Evolutionary conservation across 441 rosid species (phyloP).

Genomic region (California macrophylla): DNA sequence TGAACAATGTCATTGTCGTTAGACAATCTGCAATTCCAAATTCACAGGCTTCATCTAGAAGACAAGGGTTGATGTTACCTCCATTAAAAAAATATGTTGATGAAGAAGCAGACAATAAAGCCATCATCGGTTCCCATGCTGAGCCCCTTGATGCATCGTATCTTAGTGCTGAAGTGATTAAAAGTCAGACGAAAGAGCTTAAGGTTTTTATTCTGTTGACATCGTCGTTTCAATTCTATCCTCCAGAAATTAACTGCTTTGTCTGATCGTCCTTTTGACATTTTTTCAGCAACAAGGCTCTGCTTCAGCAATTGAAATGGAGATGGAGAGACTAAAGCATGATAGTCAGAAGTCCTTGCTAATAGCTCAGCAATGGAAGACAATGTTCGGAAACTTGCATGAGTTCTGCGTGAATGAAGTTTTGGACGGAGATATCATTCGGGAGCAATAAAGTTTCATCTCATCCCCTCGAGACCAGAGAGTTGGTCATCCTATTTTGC

Average conservation of each 20-base stretch:
- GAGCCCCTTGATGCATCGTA: conserved; percentile 23
- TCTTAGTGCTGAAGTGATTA: conserved; percentile 34
- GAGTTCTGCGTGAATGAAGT: conserved; percentile 41
- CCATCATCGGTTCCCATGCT: conserved; percentile 32
- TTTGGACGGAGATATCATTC: conserved; percentile 24
- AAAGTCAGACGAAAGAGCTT: conserved; percentile 52
- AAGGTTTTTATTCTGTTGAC: conserved; percentile 40
- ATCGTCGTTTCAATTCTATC: background rate
- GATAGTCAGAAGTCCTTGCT: conserved; percentile 30
- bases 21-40: conserved; percentile 27
- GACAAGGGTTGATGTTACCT: conserved; percentile 35
- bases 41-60: conserved; percentile 36
- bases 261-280: background rate
- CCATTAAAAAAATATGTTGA: conserved; percentile 53
- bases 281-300: conserved; percentile 43
- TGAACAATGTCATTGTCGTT: conserved; percentile 55
- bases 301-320: conserved; percentile 47
- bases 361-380: conserved; percentile 54
- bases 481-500: too few species aligned
- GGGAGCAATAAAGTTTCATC: background rate
- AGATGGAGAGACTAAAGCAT: conserved; percentile 49
- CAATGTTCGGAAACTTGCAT: conserved; percentile 46
- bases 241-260: background rate
- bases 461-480: background rate
- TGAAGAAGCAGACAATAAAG: conserved; percentile 24